phyloP scores from a whole-genome alignment of 352 stramenopile genomes.

The Phytopythium delawarense region DNA sequence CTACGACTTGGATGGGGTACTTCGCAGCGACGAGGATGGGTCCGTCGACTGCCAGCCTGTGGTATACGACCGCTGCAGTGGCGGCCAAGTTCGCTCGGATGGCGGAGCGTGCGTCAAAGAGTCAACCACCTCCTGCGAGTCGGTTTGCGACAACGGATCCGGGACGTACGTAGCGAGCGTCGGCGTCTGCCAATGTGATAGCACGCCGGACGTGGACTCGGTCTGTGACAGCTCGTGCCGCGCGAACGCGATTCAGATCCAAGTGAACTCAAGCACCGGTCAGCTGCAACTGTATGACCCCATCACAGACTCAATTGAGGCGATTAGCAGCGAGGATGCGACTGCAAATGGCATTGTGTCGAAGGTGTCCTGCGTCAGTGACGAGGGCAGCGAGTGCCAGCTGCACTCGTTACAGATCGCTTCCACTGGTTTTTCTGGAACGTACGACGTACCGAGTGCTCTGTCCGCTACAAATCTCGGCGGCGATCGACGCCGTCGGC shows the following conservation, averaged over 20 bases:
- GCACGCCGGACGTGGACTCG: slow-evolving; percentile 62
- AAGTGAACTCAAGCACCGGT: slow-evolving; percentile 50
- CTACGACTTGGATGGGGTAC: slow-evolving; percentile 83
- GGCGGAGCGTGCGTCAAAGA: slow-evolving; percentile 58
- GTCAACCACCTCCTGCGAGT: slow-evolving; percentile 36
- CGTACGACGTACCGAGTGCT: slow-evolving; percentile 41
- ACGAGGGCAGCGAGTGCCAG: slow-evolving; percentile 30
- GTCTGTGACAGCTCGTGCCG: slow-evolving; percentile 82
- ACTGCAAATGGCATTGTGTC: slow-evolving; percentile 30
- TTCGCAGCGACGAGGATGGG: slow-evolving; percentile 79
- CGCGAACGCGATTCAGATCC: slow-evolving; percentile 38
- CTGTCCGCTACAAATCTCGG: slow-evolving; percentile 10
- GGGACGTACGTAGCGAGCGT: slow-evolving; percentile 74
- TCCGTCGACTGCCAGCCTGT: slow-evolving; percentile 90
- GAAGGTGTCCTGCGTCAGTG: slow-evolving; percentile 37
- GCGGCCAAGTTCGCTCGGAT: slow-evolving; percentile 69
- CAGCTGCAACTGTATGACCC: slow-evolving; percentile 67
- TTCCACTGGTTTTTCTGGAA: slow-evolving; percentile 53
- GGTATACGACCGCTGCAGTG: slow-evolving; percentile 83
- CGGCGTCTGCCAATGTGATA: slow-evolving; percentile 86
- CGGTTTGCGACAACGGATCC: slow-evolving; percentile 60
- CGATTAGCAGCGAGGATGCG: slow-evolving; percentile 6
- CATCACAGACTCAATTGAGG: slow-evolving; percentile 19
- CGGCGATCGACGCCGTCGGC: slow-evolving; percentile 11
- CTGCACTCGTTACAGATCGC: slow-evolving; percentile 50